Percentiles rank a stretch among this genome's conserved stretches.
Evolutionary conservation across 2,329 filamentous ascomycete species (phyloP).

Genomic region (Colletotrichum orchidophilum): DNA sequence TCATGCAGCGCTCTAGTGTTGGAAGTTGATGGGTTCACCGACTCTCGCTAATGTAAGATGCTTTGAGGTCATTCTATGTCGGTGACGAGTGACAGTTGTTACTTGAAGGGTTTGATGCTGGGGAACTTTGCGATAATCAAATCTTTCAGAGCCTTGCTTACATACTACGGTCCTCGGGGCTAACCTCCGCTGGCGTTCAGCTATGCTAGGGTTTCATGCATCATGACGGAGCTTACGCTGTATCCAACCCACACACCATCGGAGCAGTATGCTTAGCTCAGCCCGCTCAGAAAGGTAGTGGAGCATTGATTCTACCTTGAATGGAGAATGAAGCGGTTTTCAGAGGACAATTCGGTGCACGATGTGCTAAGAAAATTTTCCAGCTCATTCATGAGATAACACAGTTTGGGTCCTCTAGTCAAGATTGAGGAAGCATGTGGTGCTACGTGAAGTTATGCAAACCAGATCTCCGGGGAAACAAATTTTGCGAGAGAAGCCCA

Average conservation of each 20-base stretch:
- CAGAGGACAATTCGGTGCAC: neutral
- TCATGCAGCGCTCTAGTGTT: neutral
- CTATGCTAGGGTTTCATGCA: neutral
- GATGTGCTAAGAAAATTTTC: no score
- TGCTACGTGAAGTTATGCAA: no score
- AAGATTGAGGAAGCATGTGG: no score
- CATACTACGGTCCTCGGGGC: neutral
- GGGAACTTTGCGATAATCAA: neutral
- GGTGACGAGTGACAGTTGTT: neutral
- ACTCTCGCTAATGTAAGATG: neutral
- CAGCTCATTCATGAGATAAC: no score
- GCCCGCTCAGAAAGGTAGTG: neutral
- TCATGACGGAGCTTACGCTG: conserved; percentile 8
- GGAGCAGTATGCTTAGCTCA: neutral
- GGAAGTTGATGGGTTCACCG: neutral
- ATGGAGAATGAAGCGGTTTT: neutral
- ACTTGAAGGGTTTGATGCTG: neutral
- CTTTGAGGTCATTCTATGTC: neutral
- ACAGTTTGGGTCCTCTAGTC: no score
- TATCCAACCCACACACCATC: neutral
- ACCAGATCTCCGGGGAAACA: no score
- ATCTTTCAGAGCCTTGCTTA: neutral
- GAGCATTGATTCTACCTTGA: neutral
- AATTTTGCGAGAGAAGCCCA: no score
- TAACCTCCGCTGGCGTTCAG: neutral